Base-by-base conservation (phyloP, 2,329 filamentous ascomycete species). In the Claviceps quebecensis region DNA sequence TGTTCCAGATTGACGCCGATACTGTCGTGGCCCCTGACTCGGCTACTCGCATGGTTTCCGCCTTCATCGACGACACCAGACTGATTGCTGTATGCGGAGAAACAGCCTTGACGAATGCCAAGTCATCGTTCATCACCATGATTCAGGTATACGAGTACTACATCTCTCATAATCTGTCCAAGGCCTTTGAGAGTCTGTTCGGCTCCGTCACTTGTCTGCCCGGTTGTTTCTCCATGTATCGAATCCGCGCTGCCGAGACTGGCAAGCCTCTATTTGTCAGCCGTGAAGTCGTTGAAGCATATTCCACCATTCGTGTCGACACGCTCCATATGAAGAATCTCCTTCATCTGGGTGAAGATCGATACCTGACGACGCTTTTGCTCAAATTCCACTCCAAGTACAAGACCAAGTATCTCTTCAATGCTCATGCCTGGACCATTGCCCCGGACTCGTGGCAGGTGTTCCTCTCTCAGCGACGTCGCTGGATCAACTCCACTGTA, bases 101-200 rank as follows among this genome's bases (percentile, higher is more conserved):
- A 69, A 98, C 93, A 0, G 86, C 86, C 16, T 75, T 98, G 47
- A 90, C 84, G 56, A 98, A 98, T 64, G 86, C 89, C 54, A 96
- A 96, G 68, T 78, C 85, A 6, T 96, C 91, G 1, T 88, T 94
- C 63, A 81, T 95, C 58, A 98, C 93, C 49, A 97, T 97, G 91
- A 98, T 98, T 66, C 93, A 98, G 69, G 91, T 98, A 37, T 98
- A 97, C 75, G 91, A 98, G 69, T 98, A 98, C 76, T 98, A 90
- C 73, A 98, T 98, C 62, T 97, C 91, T 49, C 91, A 98, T 75
- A 95, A 97, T 66, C 71, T 98, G 59, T 84, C 87, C 59, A 97
- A 98, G 72, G 93, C 91, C 13, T 98, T 98, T 66, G 91, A 97
- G 70, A 93, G 86, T 70, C 76, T 98, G 61, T 98, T 98, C 64